Evolutionary conservation across 2,329 filamentous ascomycete genomes (phyloP).

Genomic region (Celoporthe dispersa): DNA sequence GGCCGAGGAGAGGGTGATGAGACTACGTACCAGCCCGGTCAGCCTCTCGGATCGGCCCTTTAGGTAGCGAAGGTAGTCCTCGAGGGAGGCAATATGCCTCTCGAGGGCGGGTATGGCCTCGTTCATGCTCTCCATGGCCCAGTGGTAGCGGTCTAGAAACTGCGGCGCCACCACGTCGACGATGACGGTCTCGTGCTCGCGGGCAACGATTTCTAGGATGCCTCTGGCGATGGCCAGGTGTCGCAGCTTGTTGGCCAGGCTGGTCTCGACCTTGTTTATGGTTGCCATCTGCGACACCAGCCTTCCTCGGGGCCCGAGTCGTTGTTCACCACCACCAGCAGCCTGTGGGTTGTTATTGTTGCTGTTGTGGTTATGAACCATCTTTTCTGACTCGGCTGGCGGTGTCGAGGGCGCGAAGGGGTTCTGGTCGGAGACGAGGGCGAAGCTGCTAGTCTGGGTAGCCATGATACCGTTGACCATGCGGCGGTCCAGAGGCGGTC

Average conservation of each 20-base stretch:
- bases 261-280: constrained; percentile 33
- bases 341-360: neutral
- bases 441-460: constrained; percentile 11
- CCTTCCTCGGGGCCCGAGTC: constrained; percentile 14
- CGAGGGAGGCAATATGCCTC: constrained; percentile 32
- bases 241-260: constrained; percentile 34
- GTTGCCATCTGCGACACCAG: constrained; percentile 32
- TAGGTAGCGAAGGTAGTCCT: constrained; percentile 34
- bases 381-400: constrained; percentile 11
- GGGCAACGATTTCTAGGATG: constrained; percentile 32
- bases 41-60: constrained; percentile 35
- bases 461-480: neutral
- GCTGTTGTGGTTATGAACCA: neutral
- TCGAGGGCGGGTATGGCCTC: constrained; percentile 34
- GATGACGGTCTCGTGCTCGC: constrained; percentile 23
- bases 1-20: constrained; percentile 20
- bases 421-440: constrained; percentile 13
- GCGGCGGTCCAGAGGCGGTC: neutral
- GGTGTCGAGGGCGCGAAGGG: constrained; percentile 10
- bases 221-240: constrained; percentile 32
- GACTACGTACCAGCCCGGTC: constrained; percentile 34
- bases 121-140: constrained; percentile 31
- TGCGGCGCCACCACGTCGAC: constrained; percentile 17
- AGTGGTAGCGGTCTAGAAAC: constrained; percentile 25
- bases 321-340: neutral